Conservation (phyloP, 495 filamentous ascomycete species). For the Lepidopterella palustris region DNA sequence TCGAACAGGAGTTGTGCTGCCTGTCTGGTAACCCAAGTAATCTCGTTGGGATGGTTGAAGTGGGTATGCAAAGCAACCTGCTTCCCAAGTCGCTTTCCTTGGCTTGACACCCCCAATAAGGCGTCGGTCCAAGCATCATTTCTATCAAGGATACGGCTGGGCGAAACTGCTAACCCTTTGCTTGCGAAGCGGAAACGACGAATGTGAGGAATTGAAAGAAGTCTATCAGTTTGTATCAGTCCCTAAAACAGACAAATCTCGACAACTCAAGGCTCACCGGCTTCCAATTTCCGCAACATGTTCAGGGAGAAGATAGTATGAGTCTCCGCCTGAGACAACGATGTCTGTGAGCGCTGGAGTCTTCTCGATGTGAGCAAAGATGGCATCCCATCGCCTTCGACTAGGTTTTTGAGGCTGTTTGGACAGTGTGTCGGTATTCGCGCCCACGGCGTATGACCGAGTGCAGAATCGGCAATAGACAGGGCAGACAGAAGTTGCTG, state of each 20-base stretch:
- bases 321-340: constrained; percentile 54
- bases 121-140: constrained; percentile 48
- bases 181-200: constrained; percentile 49
- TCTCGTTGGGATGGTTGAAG: constrained; percentile 55
- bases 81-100: constrained; percentile 46
- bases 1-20: constrained; percentile 46
- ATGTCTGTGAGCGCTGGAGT: constrained; percentile 46
- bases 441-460: constrained; percentile 51
- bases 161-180: constrained; percentile 53
- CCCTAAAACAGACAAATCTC: not conserved
- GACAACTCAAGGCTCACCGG: not conserved
- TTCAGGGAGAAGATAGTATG: constrained; percentile 43
- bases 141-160: constrained; percentile 44
- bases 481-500: constrained; percentile 49
- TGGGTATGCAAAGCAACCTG: constrained; percentile 56
- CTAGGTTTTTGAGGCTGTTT: constrained; percentile 44
- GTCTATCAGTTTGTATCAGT: constrained; percentile 3
- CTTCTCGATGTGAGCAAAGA: constrained; percentile 47
- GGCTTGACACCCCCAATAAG: constrained; percentile 43
- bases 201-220: constrained; percentile 37
- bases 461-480: constrained; percentile 55
- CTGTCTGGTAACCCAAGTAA: constrained; percentile 50
- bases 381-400: constrained; percentile 40
- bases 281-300: constrained; percentile 26
- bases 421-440: constrained; percentile 43